Evolutionary conservation across 2,329 filamentous ascomycete genomes (phyloP), one percentile per base, ranked within the genome.

Genomic region (Sarocladiaceae sp.): DNA sequence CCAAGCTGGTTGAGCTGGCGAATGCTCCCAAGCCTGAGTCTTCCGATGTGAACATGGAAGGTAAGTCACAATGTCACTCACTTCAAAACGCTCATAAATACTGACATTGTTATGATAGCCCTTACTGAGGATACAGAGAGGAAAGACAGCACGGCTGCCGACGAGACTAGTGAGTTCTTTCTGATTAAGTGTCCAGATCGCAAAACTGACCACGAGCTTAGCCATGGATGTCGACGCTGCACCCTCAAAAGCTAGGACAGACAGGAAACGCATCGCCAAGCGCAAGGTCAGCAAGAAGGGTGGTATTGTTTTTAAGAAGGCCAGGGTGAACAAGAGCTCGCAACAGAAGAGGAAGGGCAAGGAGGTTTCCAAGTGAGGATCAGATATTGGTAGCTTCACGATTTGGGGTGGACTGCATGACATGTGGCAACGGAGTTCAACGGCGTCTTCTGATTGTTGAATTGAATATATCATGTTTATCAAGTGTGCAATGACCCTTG

Each of bases 1-100:
- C 88, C 55, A 96, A 94, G 72, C 77, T 97, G 55, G 77, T 92
- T 63, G 90, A 92, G 66, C 69, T 96, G 60, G 88, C 87, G 44
- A 78, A 85, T 53, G 84, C 91, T 64, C 85, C 89, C 55, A 90
- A 88, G 67, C 84, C 88, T n/a, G 67, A 72, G 58, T 65, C 71
- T 53, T 68, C 70, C 50, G 73, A 82, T 57, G 69, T 77, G 58
- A 73, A 72, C 52, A 78, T 81, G 66, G 64, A 70, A 59, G 66
- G 62, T 48, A 55, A 40, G 55, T 26, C 33, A 17, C 12, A 4
- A 6, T n/a, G n/a, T 17, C 17, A 10, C n/a, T 8, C 15, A 4
- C 25, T 15, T 10, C n/a, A 4, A 6, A 17, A 22, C 12, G 3
- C 20, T 10, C 26, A 33, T 10, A 22, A 26, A 23, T 37, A 29